phyloP scores from a whole-genome alignment of 2,329 filamentous ascomycete species.

The Metarhizium album region DNA sequence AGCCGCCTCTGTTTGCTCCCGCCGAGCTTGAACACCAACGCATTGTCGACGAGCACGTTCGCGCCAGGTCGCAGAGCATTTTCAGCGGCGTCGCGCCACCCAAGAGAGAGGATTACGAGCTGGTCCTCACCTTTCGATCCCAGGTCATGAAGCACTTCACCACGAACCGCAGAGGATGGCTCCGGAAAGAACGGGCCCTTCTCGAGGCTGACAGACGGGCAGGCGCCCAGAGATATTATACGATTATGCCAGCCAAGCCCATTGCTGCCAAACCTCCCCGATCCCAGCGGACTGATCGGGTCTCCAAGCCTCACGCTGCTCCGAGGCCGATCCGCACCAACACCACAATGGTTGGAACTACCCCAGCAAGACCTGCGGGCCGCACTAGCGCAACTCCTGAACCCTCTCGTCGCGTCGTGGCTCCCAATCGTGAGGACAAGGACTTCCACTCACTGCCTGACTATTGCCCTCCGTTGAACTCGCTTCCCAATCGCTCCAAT shows the following conservation, averaged over 20 bases:
- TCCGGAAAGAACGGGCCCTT: conserved; percentile 38
- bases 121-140: conserved; percentile 41
- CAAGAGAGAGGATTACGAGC: conserved; percentile 40
- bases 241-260: conserved; percentile 33
- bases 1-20: conserved; percentile 39
- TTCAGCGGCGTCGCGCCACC: conserved; percentile 37
- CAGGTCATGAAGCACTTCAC: conserved; percentile 37
- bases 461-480: conserved; percentile 57
- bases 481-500: conserved; percentile 56
- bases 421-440: conserved; percentile 69
- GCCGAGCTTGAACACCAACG: conserved; percentile 30
- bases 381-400: conserved; percentile 38
- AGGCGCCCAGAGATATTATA: conserved; percentile 25
- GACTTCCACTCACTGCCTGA: conserved; percentile 64
- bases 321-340: conserved; percentile 26
- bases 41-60: conserved; percentile 40
- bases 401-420: conserved; percentile 39
- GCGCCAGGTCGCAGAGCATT: conserved; percentile 28
- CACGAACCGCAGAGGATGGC: conserved; percentile 35
- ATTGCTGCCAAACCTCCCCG: conserved; percentile 18
- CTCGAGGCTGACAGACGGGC: conserved; percentile 37
- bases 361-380: conserved; percentile 18
- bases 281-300: conserved; percentile 21
- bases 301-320: conserved; percentile 24
- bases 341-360: conserved; percentile 8